phyloP scores from a whole-genome alignment of 164 flowering plant genomes.

The Piper longum region DNA sequence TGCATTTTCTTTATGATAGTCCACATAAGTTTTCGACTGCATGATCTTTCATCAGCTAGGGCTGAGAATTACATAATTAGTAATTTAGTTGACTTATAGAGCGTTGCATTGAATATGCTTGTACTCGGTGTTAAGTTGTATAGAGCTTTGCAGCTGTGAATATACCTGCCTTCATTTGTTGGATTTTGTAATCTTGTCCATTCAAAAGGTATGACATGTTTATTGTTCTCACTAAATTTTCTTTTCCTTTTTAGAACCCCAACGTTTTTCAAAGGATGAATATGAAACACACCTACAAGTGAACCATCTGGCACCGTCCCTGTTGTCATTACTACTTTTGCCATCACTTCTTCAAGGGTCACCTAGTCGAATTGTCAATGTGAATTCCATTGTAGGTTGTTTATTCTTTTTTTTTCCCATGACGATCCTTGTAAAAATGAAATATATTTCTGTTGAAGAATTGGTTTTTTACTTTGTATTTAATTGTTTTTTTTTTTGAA shows the following conservation, averaged over 20 bases:
- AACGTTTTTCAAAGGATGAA: constrained; percentile 78
- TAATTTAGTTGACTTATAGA: too few relatives aligned
- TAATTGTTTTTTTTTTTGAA: too few relatives aligned
- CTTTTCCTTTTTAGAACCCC: constrained; percentile 44
- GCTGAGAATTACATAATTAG: neutral
- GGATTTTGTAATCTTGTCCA: neutral
- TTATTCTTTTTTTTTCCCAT: too few relatives aligned
- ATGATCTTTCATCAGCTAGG: neutral
- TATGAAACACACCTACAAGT: constrained; percentile 97
- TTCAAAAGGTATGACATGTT: neutral
- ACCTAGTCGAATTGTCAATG: constrained; percentile 83
- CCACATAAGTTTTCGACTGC: neutral
- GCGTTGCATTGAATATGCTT: too few relatives aligned
- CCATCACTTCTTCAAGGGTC: constrained; percentile 91
- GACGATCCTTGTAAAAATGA: too few relatives aligned
- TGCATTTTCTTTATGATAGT: neutral
- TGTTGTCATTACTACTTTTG: constrained; percentile 77
- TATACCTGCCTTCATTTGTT: neutral
- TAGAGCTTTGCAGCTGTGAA: too few relatives aligned
- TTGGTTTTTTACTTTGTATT: too few relatives aligned
- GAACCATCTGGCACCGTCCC: constrained; percentile 92
- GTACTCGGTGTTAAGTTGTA: too few relatives aligned
- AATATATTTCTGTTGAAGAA: too few relatives aligned
- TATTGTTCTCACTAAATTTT: neutral
- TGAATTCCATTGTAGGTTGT: constrained; percentile 63